These are phyloP conservation scores for Sutorius eximius DNA, from an alignment of 1,284 basidiomycete species.

Conservation along the genomic window DNA sequence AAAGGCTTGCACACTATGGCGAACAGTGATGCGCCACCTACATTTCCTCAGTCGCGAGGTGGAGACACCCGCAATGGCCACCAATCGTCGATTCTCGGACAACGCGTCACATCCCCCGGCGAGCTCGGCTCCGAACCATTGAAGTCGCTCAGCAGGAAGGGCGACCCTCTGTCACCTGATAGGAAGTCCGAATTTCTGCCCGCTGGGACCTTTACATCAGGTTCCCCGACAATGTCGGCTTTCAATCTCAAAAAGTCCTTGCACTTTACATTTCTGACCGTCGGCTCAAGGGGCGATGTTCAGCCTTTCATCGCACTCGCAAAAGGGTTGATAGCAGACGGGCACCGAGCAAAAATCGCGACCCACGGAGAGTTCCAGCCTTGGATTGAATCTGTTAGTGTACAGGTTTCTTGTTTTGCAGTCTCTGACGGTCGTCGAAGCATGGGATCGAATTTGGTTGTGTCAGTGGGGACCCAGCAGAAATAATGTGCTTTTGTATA, in stretches of 20 bases:
- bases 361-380: constrained; percentile 93
- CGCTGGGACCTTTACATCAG: constrained; percentile 88
- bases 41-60: constrained; percentile 14
- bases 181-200: constrained; percentile 66
- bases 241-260: constrained; percentile 87
- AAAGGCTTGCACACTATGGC: constrained; percentile 37
- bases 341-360: constrained; percentile 83
- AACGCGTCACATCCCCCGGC: constrained; percentile 37
- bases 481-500: constrained; percentile 91
- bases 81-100: constrained; percentile 30
- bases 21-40: constrained; percentile 5
- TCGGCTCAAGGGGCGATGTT: constrained; percentile 92
- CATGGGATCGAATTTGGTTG: constrained; percentile 91
- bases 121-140: constrained; percentile 69
- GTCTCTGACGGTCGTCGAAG: constrained; percentile 41
- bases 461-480: constrained; percentile 95
- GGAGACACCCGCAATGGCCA: constrained; percentile 55
- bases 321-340: constrained; percentile 89
- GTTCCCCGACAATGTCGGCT: constrained; percentile 90
- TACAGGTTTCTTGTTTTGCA: neutral
- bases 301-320: constrained; percentile 96
- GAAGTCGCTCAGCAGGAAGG: constrained; percentile 40
- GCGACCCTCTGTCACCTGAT: constrained; percentile 49
- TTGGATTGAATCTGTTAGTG: constrained; percentile 90
- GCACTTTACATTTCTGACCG: constrained; percentile 90